Evolutionary conservation across 371 early-diverging fungal species (phyloP), one percentile per base, ranked within the genome.

Genomic region (Gilbertella persicaria): DNA sequence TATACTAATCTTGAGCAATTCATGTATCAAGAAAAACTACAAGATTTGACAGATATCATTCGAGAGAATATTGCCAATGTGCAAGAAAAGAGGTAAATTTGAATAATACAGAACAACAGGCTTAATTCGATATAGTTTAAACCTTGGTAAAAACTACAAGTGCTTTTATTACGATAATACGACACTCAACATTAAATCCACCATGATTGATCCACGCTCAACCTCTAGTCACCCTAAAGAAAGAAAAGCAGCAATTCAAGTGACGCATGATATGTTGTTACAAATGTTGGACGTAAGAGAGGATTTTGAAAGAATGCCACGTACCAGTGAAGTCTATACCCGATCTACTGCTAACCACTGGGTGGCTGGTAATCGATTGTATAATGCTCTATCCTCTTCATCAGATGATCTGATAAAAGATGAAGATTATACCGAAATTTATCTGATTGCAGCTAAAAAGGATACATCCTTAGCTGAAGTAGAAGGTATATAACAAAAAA

Each of bases 371-470:
- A 72, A 75, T 24, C 65, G 83, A 30, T 52, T 76, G 25, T 78
- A 73, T 17, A 69, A 74, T 26, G 43, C 70, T 2, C 30, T 53
- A 33, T 12, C 33, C 2, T 13, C 33, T 33, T 33, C 45, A 17
- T 24, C 29, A 3, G 45, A 62, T 28, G 55, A 60, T 39, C 30
- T 26, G n/a, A 24, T 30, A 23, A 58, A 53, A 16, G 50, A 50
- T 16, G 49, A 71, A 16, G 69, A 73, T 44, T 66, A 64, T 26
- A 64, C 77, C 1, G 81, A 83, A 53, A 68, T 84, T 35, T 86
- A 83, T 58, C 59, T 86, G 49, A 71, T 85, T 44, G 85, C 81
- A 0, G 75, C 82, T 4, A 78, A 82, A 55, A 82, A 82, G 58
- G 82, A 84, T 50, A 75, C 73, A 17, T 77, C 85, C 0, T 57